Evolutionary conservation across 495 filamentous ascomycete genomes (phyloP), one percentile per base, ranked within the genome.

Genomic region (Tuber microsphaerosporum): DNA sequence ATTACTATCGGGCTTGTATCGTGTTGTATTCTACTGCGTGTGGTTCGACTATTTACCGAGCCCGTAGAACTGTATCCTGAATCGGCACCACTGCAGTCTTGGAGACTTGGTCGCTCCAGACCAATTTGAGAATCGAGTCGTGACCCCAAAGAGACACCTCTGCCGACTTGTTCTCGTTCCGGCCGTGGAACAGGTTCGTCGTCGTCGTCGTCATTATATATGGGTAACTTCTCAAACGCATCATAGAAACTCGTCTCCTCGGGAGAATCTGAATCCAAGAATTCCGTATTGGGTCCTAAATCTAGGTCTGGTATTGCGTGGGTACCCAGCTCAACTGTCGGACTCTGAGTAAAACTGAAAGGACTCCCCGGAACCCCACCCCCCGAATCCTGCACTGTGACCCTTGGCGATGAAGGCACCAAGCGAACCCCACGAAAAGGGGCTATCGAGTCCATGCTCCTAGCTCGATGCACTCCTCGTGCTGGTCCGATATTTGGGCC

Each of bases 41-140:
- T 70, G 43, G 72, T 79, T 45, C 77, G 70, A 20, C 77, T 79
- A 51, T 79, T 73, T 43, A 75, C 70, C 7, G 77, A 79, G 31
- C 73, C 77, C 12, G 77, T 79, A 48, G 77, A 79, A 74, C 77
- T 79, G 51, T 79, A 79, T 14, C 77, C 77, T 0, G 77, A 79
- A 51, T 79, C 77, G 45, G 77, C 75, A 34, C 77, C 46, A 65
- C 71, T 73, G 26, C 31, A 65, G 5, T 80, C 76, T 39, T 70
- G 81, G 48, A 41, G 70, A 22, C 68, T 69, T 37, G 39, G 70
- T 41, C 69, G 69, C 37, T 71, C 10, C 69, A 71, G 69, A 19
- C 19, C 12, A 71, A 73, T 22, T 73, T 20, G 51, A 56, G 51
- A 14, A 56, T 56, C n/a, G n/a, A 26, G 51, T 26, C 56, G 56